phyloP scores from a whole-genome alignment of 2,329 filamentous ascomycete genomes.

The Parascedosporium putredinis region DNA sequence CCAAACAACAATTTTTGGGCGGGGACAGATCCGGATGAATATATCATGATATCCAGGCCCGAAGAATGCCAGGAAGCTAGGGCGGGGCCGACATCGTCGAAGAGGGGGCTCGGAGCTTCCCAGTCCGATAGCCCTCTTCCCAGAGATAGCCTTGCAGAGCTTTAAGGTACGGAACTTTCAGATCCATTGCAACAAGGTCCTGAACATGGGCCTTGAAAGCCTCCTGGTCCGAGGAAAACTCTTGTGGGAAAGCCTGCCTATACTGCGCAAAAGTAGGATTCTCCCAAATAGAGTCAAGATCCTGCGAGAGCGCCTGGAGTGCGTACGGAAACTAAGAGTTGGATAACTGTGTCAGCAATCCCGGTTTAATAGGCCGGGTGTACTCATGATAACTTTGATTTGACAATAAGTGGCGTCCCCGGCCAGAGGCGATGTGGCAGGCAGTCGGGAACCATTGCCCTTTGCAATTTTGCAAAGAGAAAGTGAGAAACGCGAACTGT shows the following conservation, averaged over 20 bases:
- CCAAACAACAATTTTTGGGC: slow-evolving; percentile 73
- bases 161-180: slow-evolving; percentile 71
- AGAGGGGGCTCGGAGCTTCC: slow-evolving; percentile 61
- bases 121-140: slow-evolving; percentile 61
- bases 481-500: slow-evolving; percentile 41
- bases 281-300: slow-evolving; percentile 59
- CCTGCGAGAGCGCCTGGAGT: slow-evolving; percentile 51
- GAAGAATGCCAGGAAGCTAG: slow-evolving; percentile 47
- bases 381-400: too few relatives aligned
- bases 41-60: slow-evolving; percentile 58
- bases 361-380: too few relatives aligned
- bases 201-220: slow-evolving; percentile 56
- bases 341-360: not conserved
- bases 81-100: slow-evolving; percentile 59
- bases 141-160: slow-evolving; percentile 71
- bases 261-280: slow-evolving; percentile 53
- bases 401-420: too few relatives aligned
- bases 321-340: slow-evolving; percentile 65
- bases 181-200: slow-evolving; percentile 60
- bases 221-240: slow-evolving; percentile 46
- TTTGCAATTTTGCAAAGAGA: slow-evolving; percentile 69
- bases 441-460: too few relatives aligned
- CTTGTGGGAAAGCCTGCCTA: slow-evolving; percentile 58
- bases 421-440: too few relatives aligned
- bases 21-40: slow-evolving; percentile 69